phyloP scores from a whole-genome alignment of 2,329 filamentous ascomycete species.

The Tympanopsis confertula region DNA sequence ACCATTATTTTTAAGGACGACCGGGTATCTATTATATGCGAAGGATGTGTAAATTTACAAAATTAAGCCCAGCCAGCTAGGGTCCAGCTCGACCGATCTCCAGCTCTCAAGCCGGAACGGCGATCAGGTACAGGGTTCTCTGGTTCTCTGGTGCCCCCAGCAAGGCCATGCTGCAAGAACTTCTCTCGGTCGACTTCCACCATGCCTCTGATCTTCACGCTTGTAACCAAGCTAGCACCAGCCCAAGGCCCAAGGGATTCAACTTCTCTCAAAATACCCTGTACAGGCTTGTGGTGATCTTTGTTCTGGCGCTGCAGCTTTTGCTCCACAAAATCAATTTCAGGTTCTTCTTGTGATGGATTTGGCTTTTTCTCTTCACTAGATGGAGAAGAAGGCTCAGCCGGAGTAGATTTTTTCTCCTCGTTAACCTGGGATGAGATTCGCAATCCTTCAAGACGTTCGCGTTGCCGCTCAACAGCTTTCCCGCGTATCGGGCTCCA shows the following conservation, averaged over 20 bases:
- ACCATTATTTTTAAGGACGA: no score
- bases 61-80: neutral
- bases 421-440: no score
- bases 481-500: conserved; percentile 71
- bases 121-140: neutral
- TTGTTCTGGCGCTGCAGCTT: conserved; percentile 35
- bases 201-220: conserved; percentile 57
- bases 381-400: no score
- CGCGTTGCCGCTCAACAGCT: conserved; percentile 36
- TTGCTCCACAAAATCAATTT: conserved; percentile 45
- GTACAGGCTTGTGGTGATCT: conserved; percentile 21
- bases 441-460: neutral
- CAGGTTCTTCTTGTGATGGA: conserved; percentile 11
- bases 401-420: no score
- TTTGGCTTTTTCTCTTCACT: no score
- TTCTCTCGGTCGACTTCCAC: conserved; percentile 61
- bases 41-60: neutral
- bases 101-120: neutral
- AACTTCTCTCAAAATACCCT: conserved; percentile 52
- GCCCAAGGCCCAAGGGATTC: conserved; percentile 65
- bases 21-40: neutral
- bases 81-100: conserved; percentile 1
- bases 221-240: conserved; percentile 59
- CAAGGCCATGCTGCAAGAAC: conserved; percentile 56
- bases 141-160: conserved; percentile 31